phyloP scores from a whole-genome alignment of 2,329 filamentous ascomycete species.

The Fusarium nurragi region DNA sequence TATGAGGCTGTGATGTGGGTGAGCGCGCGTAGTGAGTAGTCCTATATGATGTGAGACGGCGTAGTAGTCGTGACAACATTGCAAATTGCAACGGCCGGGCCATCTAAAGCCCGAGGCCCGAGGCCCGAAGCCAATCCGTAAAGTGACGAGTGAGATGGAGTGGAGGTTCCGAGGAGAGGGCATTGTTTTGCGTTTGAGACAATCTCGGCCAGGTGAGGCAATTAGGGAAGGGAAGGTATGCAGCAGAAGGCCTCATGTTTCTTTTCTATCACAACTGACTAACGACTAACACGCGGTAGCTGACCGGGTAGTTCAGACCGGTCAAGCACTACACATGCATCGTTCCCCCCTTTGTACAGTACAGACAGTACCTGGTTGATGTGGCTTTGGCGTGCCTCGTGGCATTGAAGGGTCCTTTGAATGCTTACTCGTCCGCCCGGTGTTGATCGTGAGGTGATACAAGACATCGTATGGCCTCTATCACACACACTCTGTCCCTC shows the following conservation, averaged over 20 bases:
- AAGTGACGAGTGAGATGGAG: background rate
- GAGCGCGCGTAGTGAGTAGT: background rate
- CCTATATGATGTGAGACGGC: background rate
- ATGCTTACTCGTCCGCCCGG: background rate
- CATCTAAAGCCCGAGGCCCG: background rate
- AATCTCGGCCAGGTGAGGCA: constrained; percentile 2
- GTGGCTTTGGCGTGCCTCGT: constrained; percentile 14
- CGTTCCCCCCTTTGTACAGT: background rate
- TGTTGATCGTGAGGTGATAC: constrained; percentile 5
- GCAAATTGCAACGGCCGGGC: background rate
- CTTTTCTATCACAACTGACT: constrained; percentile 7
- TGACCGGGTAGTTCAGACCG: constrained; percentile 11
- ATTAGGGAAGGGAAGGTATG: constrained; percentile 8
- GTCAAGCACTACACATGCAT: constrained; percentile 9
- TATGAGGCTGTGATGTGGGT: background rate
- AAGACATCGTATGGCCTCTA: constrained; percentile 8
- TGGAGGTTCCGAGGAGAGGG: background rate
- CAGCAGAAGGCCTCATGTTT: constrained; percentile 27
- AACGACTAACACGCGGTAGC: background rate
- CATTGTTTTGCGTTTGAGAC: constrained; percentile 19
- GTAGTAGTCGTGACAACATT: background rate
- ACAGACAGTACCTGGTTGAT: background rate
- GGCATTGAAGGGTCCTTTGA: constrained; percentile 9
- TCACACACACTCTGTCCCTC: background rate
- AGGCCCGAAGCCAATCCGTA: background rate